Evolutionary conservation across 805 yeast genomes (phyloP).

Genomic region (Saccharomycopsis fibuligera): DNA sequence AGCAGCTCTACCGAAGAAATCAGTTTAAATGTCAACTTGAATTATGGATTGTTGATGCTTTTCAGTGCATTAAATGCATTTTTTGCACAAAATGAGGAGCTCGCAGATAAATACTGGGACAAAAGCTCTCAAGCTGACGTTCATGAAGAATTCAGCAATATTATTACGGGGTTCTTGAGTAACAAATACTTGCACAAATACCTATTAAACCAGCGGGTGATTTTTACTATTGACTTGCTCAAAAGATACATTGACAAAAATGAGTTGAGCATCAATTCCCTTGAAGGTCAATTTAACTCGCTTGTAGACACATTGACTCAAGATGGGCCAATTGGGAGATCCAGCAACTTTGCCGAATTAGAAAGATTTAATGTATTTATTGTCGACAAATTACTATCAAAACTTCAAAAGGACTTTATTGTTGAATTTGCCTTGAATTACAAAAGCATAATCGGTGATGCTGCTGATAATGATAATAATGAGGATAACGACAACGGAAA

Average conservation of each 20-base stretch:
- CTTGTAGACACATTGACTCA: too few species aligned
- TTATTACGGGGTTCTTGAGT: conserved; percentile 8
- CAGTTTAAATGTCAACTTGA: conserved; percentile 4
- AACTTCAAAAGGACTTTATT: conserved; percentile 44
- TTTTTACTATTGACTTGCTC: conserved; percentile 5
- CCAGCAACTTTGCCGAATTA: conserved; percentile 1
- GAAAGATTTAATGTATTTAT: conserved; percentile 20
- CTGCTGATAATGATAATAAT: too few species aligned
- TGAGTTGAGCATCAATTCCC: background rate
- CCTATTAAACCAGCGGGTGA: conserved; percentile 2
- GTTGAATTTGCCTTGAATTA: conserved; percentile 41
- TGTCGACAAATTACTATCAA: conserved; percentile 34
- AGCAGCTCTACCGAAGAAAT: background rate
- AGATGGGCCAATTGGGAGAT: background rate
- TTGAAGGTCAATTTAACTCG: too few species aligned
- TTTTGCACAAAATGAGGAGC: background rate
- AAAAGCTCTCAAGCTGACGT: conserved; percentile 5
- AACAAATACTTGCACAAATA: background rate
- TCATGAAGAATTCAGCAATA: conserved; percentile 23
- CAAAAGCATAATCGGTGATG: conserved; percentile 25
- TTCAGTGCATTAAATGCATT: background rate
- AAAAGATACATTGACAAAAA: conserved; percentile 1
- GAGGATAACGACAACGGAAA: too few species aligned
- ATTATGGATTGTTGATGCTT: conserved; percentile 4
- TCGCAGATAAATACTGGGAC: conserved; percentile 3